Evolutionary conservation across 108 stramenopile genomes (phyloP).

Genomic region (Hondaea fermentalgiana): DNA sequence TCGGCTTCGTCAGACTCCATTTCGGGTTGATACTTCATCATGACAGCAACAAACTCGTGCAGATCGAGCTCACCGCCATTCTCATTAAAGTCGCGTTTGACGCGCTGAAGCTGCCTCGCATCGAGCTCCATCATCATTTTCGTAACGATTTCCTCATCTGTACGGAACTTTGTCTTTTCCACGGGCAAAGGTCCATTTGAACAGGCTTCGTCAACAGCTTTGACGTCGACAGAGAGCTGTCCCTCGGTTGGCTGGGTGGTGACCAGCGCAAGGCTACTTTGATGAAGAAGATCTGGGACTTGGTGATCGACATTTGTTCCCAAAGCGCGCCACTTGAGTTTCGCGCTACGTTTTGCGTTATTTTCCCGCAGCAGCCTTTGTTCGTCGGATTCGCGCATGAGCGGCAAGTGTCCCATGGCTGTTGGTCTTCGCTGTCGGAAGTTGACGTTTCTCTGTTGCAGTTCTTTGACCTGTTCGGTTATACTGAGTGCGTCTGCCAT

Average conservation of each 20-base stretch:
- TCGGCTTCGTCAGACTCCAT: background rate
- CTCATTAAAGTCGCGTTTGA: background rate
- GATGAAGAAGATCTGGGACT: too few relatives aligned
- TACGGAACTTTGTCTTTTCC: background rate
- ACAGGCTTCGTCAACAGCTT: background rate
- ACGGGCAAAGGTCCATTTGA: background rate
- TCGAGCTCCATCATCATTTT: conserved; percentile 14
- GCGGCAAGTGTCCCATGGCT: background rate
- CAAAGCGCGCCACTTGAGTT: background rate
- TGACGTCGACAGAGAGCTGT: too few relatives aligned
- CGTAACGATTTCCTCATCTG: background rate
- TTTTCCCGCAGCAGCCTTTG: background rate
- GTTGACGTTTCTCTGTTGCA: background rate
- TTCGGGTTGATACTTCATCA: conserved; percentile 14
- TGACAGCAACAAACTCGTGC: conserved; percentile 3
- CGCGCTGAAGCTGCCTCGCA: background rate
- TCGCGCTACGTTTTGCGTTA: background rate
- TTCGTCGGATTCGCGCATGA: background rate
- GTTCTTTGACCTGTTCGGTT: background rate
- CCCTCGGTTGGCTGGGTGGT: too few relatives aligned
- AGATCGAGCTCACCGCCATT: background rate
- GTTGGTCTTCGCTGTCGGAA: background rate
- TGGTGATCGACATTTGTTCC: background rate
- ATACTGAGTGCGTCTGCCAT: background rate
- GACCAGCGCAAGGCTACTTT: too few relatives aligned